Base-by-base conservation (phyloP, 768 basidiomycete genomes). In the Trametes coccinea region DNA sequence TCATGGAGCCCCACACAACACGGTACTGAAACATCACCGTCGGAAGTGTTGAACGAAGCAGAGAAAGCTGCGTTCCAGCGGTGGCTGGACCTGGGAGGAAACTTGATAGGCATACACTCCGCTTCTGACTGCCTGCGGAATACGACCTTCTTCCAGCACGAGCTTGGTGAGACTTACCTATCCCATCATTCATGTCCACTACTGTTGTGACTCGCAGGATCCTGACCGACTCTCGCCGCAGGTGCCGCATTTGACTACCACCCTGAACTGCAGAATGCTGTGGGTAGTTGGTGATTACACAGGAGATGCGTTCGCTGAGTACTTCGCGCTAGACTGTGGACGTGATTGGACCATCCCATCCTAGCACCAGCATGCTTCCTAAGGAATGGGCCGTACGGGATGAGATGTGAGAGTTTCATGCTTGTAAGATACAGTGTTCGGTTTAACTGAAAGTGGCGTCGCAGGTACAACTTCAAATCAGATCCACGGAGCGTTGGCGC, bases 241-340 rank as follows among this genome's bases (percentile, higher is more conserved):
- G 72, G 76, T 50, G 79, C 82, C 10, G 72, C 76, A 43, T 82
- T 83, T 63, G 80, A 81, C 67, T 79, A 80, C 64, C 80, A 83
- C 65, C 81, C 82, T 1, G 65, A 66, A 6, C 55, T 83, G 6
- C 74, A 75, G 61, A 71, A 75, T 44, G 81, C 80, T 5, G 81
- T 81, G 46, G 50, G 75, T 67, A 66, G 5, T 22, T 13, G 31
- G 41, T 16, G 5, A 43, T n/a, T 16, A 14, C 8, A 43, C 5
- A 5, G 41, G 14, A 1, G 2, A 8, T 39, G 39, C 41, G 7
- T 14, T 14, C n/a, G 41, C 41, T 43, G 41, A 43, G 14, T 14
- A 8, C 7, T 8, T 4, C 41, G 5, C n/a, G 5, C n/a, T 14
- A 75, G 74, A 80, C 75, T 0, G 75, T 80, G 48, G 66, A 76